These are phyloP conservation scores for Mycosphaerella arachidis DNA, from an alignment of 2,329 filamentous ascomycete species.

Conservation along the genomic window DNA sequence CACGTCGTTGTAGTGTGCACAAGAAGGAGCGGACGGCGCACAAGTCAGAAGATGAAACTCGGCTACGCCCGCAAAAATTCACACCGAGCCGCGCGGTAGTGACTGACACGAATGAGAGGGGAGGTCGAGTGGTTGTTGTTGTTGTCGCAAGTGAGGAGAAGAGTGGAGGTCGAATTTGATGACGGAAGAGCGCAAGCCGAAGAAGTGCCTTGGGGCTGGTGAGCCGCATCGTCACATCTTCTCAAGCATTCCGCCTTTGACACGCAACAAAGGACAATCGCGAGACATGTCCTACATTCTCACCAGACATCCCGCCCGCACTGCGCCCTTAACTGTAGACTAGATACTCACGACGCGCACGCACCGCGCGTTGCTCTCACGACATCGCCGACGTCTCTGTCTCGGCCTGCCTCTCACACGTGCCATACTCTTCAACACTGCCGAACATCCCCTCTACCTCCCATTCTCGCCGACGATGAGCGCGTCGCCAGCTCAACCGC, in stretches of 20 bases:
- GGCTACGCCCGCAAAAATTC: neutral
- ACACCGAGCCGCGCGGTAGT: neutral
- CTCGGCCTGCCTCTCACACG: neutral
- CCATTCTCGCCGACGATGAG: slow-evolving; percentile 25
- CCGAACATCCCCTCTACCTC: neutral
- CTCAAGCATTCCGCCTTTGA: neutral
- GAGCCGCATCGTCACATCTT: neutral
- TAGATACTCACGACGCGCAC: neutral
- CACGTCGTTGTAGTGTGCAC: neutral
- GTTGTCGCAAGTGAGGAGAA: neutral
- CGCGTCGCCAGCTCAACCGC: slow-evolving; percentile 32
- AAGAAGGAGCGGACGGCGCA: neutral
- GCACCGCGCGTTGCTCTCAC: neutral
- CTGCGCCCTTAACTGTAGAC: neutral
- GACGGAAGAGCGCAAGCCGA: no score
- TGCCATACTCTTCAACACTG: neutral
- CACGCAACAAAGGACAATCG: neutral
- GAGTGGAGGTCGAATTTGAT: neutral
- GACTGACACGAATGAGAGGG: neutral
- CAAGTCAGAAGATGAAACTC: neutral
- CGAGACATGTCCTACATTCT: neutral
- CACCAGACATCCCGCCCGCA: neutral
- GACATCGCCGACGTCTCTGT: neutral
- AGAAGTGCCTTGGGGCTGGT: no score
- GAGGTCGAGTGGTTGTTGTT: neutral